These are phyloP conservation scores for Cercospora sp. DNA, from an alignment of 2,329 filamentous ascomycete genomes.

Conservation along the genomic window DNA sequence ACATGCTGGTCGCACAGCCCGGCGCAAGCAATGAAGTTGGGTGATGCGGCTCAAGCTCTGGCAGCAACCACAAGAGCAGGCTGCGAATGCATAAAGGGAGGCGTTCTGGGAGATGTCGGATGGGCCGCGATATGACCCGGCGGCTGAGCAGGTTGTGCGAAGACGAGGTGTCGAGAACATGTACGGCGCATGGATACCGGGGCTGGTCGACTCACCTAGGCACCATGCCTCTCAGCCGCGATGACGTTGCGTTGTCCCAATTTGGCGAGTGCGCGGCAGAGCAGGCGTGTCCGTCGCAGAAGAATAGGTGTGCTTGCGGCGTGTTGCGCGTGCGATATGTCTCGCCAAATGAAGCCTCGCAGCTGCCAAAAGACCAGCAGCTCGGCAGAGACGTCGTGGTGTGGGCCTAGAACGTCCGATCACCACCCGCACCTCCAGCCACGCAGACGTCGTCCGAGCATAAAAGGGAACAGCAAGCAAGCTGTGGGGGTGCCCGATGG, in stretches of 20 bases:
- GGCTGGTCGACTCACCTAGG: conserved; percentile 7
- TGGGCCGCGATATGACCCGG: neutral
- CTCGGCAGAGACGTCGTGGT: neutral
- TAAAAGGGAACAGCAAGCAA: neutral
- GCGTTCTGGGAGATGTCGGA: conserved; percentile 3
- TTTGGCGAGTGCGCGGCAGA: neutral
- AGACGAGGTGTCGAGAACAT: neutral
- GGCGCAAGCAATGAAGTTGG: neutral
- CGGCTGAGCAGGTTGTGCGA: neutral
- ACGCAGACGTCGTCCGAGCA: neutral
- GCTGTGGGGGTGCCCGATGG: neutral
- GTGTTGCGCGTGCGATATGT: neutral
- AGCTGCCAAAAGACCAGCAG: neutral
- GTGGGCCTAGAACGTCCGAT: conserved; percentile 5
- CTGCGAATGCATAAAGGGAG: neutral
- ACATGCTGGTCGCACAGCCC: conserved; percentile 10
- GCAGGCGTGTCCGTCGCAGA: neutral
- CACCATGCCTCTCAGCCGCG: conserved; percentile 6
- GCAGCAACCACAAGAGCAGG: neutral
- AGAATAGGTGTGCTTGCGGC: neutral
- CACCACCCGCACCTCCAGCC: neutral
- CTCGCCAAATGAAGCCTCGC: neutral
- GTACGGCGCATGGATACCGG: conserved; percentile 6
- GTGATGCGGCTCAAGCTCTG: conserved; percentile 4
- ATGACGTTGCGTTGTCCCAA: neutral